Conservation (phyloP, 2,329 filamentous ascomycete species). For the Curvularia sp. region DNA sequence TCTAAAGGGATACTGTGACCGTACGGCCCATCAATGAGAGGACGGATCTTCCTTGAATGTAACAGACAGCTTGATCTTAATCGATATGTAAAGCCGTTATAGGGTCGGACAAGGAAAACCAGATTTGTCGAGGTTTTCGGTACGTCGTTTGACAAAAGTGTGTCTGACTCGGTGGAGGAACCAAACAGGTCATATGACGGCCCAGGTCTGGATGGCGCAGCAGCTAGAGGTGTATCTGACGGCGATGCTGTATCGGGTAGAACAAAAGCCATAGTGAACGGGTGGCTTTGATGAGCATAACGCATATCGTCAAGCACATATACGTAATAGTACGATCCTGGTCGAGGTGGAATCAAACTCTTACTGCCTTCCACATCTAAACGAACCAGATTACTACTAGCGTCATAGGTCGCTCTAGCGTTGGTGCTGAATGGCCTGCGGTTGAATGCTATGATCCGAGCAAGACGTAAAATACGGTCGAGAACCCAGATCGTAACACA, state of each 20-base stretch:
- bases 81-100: conserved; percentile 60
- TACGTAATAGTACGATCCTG: conserved; percentile 61
- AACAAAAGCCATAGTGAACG: conserved; percentile 51
- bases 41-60: conserved; percentile 39
- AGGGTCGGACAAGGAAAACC: conserved; percentile 60
- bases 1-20: conserved; percentile 54
- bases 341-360: conserved; percentile 44
- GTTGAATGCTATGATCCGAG: conserved; percentile 57
- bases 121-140: conserved; percentile 33
- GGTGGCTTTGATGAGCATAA: conserved; percentile 59
- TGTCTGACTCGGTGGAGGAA: conserved; percentile 41
- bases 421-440: conserved; percentile 47
- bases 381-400: conserved; percentile 55
- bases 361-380: conserved; percentile 55
- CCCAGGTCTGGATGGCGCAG: conserved; percentile 17
- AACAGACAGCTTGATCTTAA: conserved; percentile 40
- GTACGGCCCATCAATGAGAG: conserved; percentile 62
- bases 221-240: conserved; percentile 17
- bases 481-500: conserved; percentile 59
- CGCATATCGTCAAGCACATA: conserved; percentile 55
- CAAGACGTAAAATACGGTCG: conserved; percentile 58
- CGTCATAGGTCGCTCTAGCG: conserved; percentile 54
- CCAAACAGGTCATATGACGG: conserved; percentile 18
- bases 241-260: conserved; percentile 10
- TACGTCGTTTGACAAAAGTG: conserved; percentile 27